phyloP scores from a whole-genome alignment of 805 yeast genomes.

The Kregervanrija pseudodelftensis region DNA sequence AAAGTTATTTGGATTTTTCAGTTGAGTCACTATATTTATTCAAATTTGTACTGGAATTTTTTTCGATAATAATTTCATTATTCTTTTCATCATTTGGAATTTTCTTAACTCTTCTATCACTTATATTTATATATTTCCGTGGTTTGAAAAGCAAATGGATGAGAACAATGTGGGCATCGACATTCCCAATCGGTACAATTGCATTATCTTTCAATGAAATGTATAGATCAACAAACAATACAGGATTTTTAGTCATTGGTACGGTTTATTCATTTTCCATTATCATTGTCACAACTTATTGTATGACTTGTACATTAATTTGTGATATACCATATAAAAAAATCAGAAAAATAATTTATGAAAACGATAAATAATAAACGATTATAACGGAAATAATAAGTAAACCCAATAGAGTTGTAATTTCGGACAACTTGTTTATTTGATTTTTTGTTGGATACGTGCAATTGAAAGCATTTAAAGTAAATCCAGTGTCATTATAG shows the following conservation, averaged over 20 bases:
- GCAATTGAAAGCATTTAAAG: too few relatives aligned
- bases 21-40: constrained; percentile 4
- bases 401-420: too few relatives aligned
- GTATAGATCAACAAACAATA: constrained; percentile 39
- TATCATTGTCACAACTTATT: constrained; percentile 36
- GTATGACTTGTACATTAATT: constrained; percentile 32
- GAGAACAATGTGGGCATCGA: constrained; percentile 71
- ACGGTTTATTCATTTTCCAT: constrained; percentile 52
- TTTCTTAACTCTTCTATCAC: constrained; percentile 36
- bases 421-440: too few relatives aligned
- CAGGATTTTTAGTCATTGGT: constrained; percentile 55
- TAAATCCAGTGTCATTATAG: too few relatives aligned
- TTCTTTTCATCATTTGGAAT: constrained; percentile 27
- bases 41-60: constrained; percentile 8
- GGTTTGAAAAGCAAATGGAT: constrained; percentile 34
- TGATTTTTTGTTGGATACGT: too few relatives aligned
- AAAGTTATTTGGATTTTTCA: constrained; percentile 7
- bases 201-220: constrained; percentile 51
- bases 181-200: constrained; percentile 89
- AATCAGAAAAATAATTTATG: constrained; percentile 1
- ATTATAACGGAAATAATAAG: too few relatives aligned
- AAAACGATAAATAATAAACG: too few relatives aligned
- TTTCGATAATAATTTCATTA: constrained; percentile 17
- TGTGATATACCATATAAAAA: constrained; percentile 24
- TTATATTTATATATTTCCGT: constrained; percentile 25